These are phyloP conservation scores for Ceriops tagal DNA, from an alignment of 345 rosid genomes.

Conservation along the genomic window DNA sequence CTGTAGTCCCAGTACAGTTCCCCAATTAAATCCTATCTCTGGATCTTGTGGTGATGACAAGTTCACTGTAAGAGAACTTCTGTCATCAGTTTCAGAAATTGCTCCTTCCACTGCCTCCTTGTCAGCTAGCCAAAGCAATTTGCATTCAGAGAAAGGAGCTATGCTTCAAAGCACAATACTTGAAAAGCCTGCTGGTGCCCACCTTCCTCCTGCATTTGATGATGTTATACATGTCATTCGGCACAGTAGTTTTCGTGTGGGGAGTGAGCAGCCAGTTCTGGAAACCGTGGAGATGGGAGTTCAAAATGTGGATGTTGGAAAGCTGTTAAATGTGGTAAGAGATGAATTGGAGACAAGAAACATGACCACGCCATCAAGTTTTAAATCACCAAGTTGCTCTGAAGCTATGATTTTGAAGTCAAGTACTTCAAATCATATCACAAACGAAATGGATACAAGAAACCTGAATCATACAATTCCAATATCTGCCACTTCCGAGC, in stretches of 20 bases:
- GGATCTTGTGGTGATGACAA: slow-evolving; percentile 54
- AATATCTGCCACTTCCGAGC: slow-evolving; percentile 42
- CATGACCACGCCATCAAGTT: slow-evolving; percentile 23
- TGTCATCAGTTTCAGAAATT: slow-evolving; percentile 47
- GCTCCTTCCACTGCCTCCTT: slow-evolving; percentile 28
- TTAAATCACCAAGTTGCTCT: slow-evolving; percentile 42
- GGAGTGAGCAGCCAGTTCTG: slow-evolving; percentile 78
- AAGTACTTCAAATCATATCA: slow-evolving; percentile 35
- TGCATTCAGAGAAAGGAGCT: slow-evolving; percentile 43
- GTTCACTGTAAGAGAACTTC: slow-evolving; percentile 60
- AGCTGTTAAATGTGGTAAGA: slow-evolving; percentile 64
- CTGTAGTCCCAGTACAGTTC: slow-evolving; percentile 28
- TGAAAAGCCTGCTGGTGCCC: slow-evolving; percentile 42
- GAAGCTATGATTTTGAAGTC: slow-evolving; percentile 41
- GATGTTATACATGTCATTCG: slow-evolving; percentile 84
- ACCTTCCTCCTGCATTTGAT: slow-evolving; percentile 62
- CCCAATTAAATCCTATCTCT: slow-evolving; percentile 33
- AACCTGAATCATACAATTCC: slow-evolving; percentile 21
- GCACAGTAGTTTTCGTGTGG: slow-evolving; percentile 84
- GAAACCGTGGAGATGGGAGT: slow-evolving; percentile 81
- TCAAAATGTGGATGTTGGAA: slow-evolving; percentile 67
- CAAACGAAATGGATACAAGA: slow-evolving; percentile 45
- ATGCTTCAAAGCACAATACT: slow-evolving; percentile 32
- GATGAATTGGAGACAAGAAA: slow-evolving; percentile 68
- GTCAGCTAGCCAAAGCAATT: slow-evolving; percentile 31